These are phyloP conservation scores for Aspergillus hortae DNA, from an alignment of 2,329 filamentous ascomycete genomes.

Conservation along the genomic window DNA sequence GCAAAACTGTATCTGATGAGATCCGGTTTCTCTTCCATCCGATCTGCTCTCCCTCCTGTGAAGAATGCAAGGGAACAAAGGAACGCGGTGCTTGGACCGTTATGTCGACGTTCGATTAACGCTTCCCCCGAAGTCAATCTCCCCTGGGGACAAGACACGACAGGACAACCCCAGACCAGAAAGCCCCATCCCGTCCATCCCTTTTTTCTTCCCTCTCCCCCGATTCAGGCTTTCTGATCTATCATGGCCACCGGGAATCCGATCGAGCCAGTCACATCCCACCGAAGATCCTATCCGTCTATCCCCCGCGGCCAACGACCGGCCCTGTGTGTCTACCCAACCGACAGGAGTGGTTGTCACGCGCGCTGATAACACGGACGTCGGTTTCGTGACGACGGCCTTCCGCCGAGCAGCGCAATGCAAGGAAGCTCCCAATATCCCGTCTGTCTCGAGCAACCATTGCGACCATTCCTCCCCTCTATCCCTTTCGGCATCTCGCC, in stretches of 20 bases:
- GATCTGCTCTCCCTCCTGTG: no score
- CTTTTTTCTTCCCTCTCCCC: neutral
- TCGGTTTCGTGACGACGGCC: no score
- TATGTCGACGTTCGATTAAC: neutral
- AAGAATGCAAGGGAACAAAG: conserved; percentile 1
- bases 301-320: neutral
- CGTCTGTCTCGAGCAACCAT: neutral
- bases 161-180: neutral
- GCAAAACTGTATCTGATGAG: neutral
- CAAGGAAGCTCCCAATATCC: no score
- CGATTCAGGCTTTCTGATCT: neutral
- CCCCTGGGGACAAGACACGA: neutral
- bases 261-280: neutral
- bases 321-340: conserved; percentile 5
- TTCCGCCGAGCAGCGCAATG: no score
- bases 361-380: neutral
- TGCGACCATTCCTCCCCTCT: neutral
- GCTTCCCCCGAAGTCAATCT: conserved; percentile 1
- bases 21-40: no score
- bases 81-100: neutral
- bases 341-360: neutral
- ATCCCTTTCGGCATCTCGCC: neutral
- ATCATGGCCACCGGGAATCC: neutral
- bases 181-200: neutral
- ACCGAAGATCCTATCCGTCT: conserved; percentile 1